A percentile compares a stretch with the other conserved stretches of the same genome.
Conservation (phyloP, 345 rosid genomes). For the Geranium rotundifolium region DNA sequence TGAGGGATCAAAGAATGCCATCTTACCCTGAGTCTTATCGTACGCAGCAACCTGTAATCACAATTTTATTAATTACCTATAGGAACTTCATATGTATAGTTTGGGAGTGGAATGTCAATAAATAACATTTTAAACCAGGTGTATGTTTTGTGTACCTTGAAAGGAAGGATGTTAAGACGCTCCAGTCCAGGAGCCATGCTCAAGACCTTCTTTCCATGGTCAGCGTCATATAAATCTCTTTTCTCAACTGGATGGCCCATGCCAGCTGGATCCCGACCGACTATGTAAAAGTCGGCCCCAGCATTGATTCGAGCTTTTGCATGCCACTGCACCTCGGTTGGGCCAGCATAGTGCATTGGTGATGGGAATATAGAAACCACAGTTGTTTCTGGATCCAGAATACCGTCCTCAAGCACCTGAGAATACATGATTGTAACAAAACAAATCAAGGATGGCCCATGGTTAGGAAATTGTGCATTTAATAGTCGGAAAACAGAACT, state of each 20-base stretch:
- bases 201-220: constrained; percentile 93
- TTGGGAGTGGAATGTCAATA: not conserved
- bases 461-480: not conserved
- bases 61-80: not conserved
- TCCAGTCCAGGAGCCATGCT: constrained; percentile 98
- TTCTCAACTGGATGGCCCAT: constrained; percentile 96
- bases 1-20: constrained; percentile 96
- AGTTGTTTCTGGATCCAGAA: constrained; percentile 97
- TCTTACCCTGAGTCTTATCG: constrained; percentile 88
- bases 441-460: not conserved
- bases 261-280: constrained; percentile 99
- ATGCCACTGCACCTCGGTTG: constrained; percentile 99
- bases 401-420: constrained; percentile 94
- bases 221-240: constrained; percentile 92
- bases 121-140: not conserved
- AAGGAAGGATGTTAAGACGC: constrained; percentile 91
- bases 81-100: not conserved
- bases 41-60: constrained; percentile 76
- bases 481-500: not conserved
- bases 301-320: constrained; percentile 98
- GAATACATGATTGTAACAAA: constrained; percentile 4
- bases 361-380: constrained; percentile 97
- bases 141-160: constrained; percentile 43
- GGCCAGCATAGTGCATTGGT: constrained; percentile 99
- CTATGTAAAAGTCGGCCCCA: constrained; percentile 96